Evolutionary conservation across 208 protist genomes (phyloP), one percentile per base, ranked within the genome.

Genomic region (Jaenimonas drosophilae): DNA sequence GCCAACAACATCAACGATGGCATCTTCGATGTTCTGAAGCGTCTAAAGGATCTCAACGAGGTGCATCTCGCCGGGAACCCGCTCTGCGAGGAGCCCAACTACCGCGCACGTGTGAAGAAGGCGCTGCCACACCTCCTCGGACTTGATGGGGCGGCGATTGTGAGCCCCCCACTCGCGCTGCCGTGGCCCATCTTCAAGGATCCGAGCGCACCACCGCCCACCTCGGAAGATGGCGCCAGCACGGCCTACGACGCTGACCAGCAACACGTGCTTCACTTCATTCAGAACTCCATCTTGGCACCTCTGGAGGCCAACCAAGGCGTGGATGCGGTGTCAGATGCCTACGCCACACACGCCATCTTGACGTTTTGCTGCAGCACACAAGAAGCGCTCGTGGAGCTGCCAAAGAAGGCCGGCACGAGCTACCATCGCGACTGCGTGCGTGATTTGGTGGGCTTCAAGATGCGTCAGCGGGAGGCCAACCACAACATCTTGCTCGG

Each of bases 401-500:
- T 33, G 26, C 23, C 6, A 6, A 42, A n/a, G n/a, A n/a, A n/a
- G n/a, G n/a, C n/a, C n/a, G n/a, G n/a, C n/a, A n/a, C n/a, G n/a
- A n/a, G n/a, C n/a, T n/a, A n/a, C n/a, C 55, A 87, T 36, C 67
- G 80, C 20, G 66, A 70, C 34, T 69, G 79, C 3, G 70, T 93
- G 32, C 66, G 85, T 19, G 80, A 90, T 21, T 84, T 88, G 37
- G 77, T 90, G 2, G 70, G 63, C 2, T 55, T 88, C 12, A 70
- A 73, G 21, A 58, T 91, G 43, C 83, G 79, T 16, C 81, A 94
- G 53, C 81, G 55, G 16, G 85, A 90, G 40, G 70, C 69, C 46
- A 85, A 88, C 51, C 85, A 90, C 68, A 94, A 94, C 53, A 28
- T 94, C 7, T 31, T 87, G 16, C 41, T 74, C 2, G 80, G 78